A percentile compares a stretch with the other conserved stretches of the same genome.
phyloP scores from a whole-genome alignment of 1,284 basidiomycete genomes.

The Sporisorium sorghi region DNA sequence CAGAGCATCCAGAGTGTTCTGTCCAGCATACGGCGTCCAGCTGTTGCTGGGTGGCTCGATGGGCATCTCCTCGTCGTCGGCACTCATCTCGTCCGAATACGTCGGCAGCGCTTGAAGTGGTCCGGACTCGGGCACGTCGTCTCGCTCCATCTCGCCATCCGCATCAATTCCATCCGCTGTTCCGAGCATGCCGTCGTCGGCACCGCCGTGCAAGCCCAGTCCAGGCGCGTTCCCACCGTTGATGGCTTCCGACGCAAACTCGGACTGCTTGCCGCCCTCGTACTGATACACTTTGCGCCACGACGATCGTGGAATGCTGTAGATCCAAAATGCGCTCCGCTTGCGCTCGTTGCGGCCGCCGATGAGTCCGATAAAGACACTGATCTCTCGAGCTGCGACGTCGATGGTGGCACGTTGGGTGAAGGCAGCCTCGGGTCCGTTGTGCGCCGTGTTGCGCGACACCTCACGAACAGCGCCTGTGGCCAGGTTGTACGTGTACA shows the following conservation, averaged over 20 bases:
- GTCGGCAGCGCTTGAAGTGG: conserved; percentile 44
- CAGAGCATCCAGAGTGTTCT: conserved; percentile 15
- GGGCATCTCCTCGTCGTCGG: conserved; percentile 48
- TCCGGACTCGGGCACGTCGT: conserved; percentile 49
- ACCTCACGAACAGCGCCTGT: conserved; percentile 57
- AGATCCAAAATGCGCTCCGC: conserved; percentile 60
- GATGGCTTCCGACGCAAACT: conserved; percentile 35
- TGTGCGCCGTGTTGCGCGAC: conserved; percentile 45
- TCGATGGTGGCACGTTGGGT: conserved; percentile 68
- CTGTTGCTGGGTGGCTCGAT: conserved; percentile 44
- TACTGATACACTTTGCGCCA: conserved; percentile 59
- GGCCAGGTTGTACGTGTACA: conserved; percentile 64
- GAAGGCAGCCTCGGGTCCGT: conserved; percentile 66
- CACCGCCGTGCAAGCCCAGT: conserved; percentile 9
- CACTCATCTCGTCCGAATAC: conserved; percentile 44
- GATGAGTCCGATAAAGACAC: conserved; percentile 64
- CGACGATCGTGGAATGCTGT: conserved; percentile 53
- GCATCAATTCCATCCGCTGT: conserved; percentile 17
- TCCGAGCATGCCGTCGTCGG: conserved; percentile 15
- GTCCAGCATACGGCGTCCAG: conserved; percentile 40
- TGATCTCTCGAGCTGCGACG: conserved; percentile 57
- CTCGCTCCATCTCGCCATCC: conserved; percentile 46
- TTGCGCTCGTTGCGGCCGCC: conserved; percentile 52
- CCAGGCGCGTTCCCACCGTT: conserved; percentile 8
- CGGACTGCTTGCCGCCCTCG: conserved; percentile 43